phyloP scores from a whole-genome alignment of 2,329 filamentous ascomycete genomes.

The Cladosporium oxysporum region DNA sequence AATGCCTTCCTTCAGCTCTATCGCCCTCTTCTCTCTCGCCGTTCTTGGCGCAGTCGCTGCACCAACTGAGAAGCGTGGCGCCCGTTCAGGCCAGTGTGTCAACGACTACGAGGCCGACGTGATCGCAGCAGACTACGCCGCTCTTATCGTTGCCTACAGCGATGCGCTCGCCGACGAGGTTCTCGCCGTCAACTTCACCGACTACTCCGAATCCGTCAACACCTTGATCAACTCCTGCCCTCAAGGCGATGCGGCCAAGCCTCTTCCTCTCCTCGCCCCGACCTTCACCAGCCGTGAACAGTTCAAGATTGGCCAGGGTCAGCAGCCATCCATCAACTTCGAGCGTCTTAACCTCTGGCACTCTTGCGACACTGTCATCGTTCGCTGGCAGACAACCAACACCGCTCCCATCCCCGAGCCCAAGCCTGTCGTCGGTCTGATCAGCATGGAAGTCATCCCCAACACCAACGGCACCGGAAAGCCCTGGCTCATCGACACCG shows the following conservation, averaged over 20 bases:
- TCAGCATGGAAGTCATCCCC: constrained; percentile 28
- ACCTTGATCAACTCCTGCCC: constrained; percentile 37
- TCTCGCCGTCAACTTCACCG: constrained; percentile 32
- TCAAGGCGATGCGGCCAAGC: constrained; percentile 29
- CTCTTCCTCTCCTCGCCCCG: constrained; percentile 28
- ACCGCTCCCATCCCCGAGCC: constrained; percentile 32
- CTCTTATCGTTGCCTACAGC: constrained; percentile 34
- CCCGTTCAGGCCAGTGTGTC: constrained; percentile 26
- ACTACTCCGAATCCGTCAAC: constrained; percentile 39
- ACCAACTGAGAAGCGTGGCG: constrained; percentile 6
- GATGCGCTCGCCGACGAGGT: constrained; percentile 28
- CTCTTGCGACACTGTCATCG: constrained; percentile 32
- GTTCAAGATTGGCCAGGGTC: constrained; percentile 35
- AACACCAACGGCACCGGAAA: constrained; percentile 23
- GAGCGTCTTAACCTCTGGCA: constrained; percentile 33
- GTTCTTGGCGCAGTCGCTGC: constrained; percentile 24
- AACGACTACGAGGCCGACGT: constrained; percentile 28
- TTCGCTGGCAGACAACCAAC: constrained; percentile 36
- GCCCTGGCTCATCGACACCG: constrained; percentile 32
- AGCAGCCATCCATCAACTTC: constrained; percentile 37
- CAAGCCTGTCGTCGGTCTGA: constrained; percentile 33
- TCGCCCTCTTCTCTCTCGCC: constrained; percentile 23
- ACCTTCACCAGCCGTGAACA: constrained; percentile 31
- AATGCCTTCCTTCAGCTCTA: constrained; percentile 25
- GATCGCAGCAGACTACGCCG: constrained; percentile 33